Percentiles rank a stretch among this genome's conserved stretches.
Evolutionary conservation across 805 yeast genomes (phyloP).

Genomic region (Suhomyces prunicola): DNA sequence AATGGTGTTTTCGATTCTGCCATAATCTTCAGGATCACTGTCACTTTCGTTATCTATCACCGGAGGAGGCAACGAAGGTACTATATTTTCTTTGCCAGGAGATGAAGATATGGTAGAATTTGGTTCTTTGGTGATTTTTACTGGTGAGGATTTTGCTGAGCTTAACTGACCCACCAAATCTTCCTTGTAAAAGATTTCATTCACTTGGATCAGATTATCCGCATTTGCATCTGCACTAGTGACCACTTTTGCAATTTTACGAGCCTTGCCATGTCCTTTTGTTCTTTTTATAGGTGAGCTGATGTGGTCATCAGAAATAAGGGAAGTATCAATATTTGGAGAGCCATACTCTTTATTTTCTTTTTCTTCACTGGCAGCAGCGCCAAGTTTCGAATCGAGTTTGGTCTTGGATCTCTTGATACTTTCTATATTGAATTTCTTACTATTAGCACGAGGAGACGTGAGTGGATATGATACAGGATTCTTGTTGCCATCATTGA

Average conservation of each 20-base stretch:
- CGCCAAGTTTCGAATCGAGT: constrained; percentile 14
- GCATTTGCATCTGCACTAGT: constrained; percentile 17
- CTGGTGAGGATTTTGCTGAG: constrained; percentile 10
- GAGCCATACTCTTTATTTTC: constrained; percentile 15
- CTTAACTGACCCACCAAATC: constrained; percentile 21
- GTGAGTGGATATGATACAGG: constrained; percentile 9
- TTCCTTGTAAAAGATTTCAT: constrained; percentile 22
- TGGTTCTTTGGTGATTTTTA: neutral
- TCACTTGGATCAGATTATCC: constrained; percentile 14
- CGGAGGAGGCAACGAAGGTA: constrained; percentile 3
- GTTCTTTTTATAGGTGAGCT: constrained; percentile 19
- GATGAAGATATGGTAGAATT: neutral
- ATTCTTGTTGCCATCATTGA: neutral
- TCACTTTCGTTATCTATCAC: constrained; percentile 24
- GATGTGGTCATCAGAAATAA: constrained; percentile 3
- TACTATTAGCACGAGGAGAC: constrained; percentile 9
- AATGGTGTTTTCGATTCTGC: constrained; percentile 16
- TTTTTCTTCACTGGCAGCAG: constrained; percentile 6
- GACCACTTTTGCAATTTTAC: constrained; percentile 19
- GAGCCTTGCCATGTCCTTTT: constrained; percentile 6
- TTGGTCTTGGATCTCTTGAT: constrained; percentile 14
- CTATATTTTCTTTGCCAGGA: neutral
- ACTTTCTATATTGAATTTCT: constrained; percentile 7
- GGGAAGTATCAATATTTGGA: constrained; percentile 6
- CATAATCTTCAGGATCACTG: constrained; percentile 24